Conservation (phyloP, 768 basidiomycete genomes). For the Mrakia frigida region DNA sequence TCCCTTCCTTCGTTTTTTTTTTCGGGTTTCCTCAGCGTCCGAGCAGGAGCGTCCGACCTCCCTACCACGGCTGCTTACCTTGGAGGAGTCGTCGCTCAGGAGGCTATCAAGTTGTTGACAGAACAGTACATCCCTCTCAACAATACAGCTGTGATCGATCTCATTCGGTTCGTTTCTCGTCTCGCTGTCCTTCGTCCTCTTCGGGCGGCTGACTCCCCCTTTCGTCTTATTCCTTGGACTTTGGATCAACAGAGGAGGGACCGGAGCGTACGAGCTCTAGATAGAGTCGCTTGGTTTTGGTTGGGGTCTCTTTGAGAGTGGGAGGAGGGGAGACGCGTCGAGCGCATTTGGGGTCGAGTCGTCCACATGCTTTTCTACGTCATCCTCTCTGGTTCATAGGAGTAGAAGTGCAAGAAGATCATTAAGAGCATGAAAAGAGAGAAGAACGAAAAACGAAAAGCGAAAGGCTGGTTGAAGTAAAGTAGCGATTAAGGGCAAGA, state of each 20-base stretch:
- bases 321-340: no score
- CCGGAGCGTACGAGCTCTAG: constrained; percentile 21
- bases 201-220: background rate
- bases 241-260: background rate
- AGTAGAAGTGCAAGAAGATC: background rate
- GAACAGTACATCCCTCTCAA: constrained; percentile 88
- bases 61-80: constrained; percentile 91
- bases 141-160: constrained; percentile 76
- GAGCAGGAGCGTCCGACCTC: constrained; percentile 74
- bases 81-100: constrained; percentile 91
- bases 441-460: background rate
- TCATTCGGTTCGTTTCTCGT: constrained; percentile 45
- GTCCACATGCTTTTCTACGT: no score
- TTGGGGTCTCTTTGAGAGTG: no score
- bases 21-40: constrained; percentile 52
- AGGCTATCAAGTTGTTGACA: constrained; percentile 94
- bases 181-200: background rate
- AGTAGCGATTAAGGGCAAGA: background rate
- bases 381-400: no score
- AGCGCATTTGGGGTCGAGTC: no score
- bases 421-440: background rate
- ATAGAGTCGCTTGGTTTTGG: no score
- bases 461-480: background rate
- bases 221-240: background rate
- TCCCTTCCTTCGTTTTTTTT: background rate